These are phyloP conservation scores for Sisymbrium altissimum DNA, from an alignment of 345 rosid genomes.

Conservation along the genomic window DNA sequence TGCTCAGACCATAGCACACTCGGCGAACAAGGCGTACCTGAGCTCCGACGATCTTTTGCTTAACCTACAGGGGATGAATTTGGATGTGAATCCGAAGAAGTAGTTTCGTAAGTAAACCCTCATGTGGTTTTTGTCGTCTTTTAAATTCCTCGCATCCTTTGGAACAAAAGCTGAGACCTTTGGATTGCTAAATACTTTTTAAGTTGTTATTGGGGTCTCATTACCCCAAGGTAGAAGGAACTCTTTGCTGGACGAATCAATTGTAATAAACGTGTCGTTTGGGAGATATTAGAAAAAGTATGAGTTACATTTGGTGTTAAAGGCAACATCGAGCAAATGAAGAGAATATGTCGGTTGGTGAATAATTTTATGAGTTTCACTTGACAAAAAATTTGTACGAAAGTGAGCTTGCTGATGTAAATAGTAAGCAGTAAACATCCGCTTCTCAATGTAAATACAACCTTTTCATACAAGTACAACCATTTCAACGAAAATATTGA, in stretches of 20 bases:
- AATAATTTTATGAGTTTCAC: not conserved
- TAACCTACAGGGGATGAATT: conserved; percentile 65
- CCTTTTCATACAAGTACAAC: too few species aligned
- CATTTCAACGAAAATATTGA: too few species aligned
- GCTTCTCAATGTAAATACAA: too few species aligned
- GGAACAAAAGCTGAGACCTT: conserved; percentile 7
- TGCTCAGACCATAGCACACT: conserved; percentile 62
- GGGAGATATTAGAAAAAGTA: not conserved
- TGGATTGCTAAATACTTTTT: not conserved
- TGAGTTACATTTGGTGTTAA: not conserved
- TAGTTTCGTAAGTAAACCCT: not conserved
- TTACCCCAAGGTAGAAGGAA: not conserved
- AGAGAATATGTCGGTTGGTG: not conserved
- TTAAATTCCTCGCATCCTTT: conserved; percentile 1
- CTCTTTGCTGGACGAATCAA: not conserved
- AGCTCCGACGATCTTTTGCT: conserved; percentile 67
- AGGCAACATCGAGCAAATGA: not conserved
- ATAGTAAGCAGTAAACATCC: too few species aligned
- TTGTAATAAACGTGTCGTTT: not conserved
- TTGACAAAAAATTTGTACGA: not conserved
- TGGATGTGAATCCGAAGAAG: conserved; percentile 31
- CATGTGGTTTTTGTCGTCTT: not conserved
- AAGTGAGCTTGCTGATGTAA: not conserved
- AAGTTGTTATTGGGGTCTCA: not conserved
- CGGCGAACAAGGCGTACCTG: conserved; percentile 71